Percentiles rank a stretch among this genome's conserved stretches.
phyloP scores from a whole-genome alignment of 2,329 filamentous ascomycete species.

The Arthrobotrys entomopaga region DNA sequence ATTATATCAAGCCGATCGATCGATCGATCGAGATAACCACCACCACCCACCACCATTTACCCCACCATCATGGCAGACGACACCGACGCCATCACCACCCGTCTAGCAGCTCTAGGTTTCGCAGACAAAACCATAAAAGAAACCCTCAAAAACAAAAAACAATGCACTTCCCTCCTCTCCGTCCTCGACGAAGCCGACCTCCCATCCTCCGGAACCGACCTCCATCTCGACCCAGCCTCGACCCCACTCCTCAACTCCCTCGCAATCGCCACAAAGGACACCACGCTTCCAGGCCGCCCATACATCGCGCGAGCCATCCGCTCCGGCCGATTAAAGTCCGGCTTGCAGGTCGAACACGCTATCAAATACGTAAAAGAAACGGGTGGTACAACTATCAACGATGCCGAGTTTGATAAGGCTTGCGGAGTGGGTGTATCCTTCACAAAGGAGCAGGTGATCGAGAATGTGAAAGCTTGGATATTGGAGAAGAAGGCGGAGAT shows the following conservation, averaged over 20 bases:
- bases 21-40: neutral
- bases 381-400: slow-evolving; percentile 41
- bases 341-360: slow-evolving; percentile 57
- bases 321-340: slow-evolving; percentile 56
- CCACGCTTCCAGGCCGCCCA: slow-evolving; percentile 42
- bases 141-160: slow-evolving; percentile 58
- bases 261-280: slow-evolving; percentile 56
- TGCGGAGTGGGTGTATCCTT: slow-evolving; percentile 57
- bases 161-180: slow-evolving; percentile 54
- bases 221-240: slow-evolving; percentile 46
- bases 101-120: slow-evolving; percentile 57
- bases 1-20: too few species aligned
- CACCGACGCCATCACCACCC: slow-evolving; percentile 51
- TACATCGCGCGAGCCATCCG: slow-evolving; percentile 57
- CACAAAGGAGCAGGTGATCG: slow-evolving; percentile 54
- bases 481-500: slow-evolving; percentile 55
- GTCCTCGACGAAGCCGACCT: slow-evolving; percentile 56
- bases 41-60: slow-evolving; percentile 34
- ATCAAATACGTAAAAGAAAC: slow-evolving; percentile 57
- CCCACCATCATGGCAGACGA: slow-evolving; percentile 55
- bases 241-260: slow-evolving; percentile 55
- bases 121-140: slow-evolving; percentile 59
- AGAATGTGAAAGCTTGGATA: slow-evolving; percentile 55
- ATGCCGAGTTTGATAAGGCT: slow-evolving; percentile 53
- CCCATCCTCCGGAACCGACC: slow-evolving; percentile 20